These are phyloP conservation scores for Fusarium sp. DNA, from an alignment of 2,329 filamentous ascomycete genomes.

Conservation along the genomic window DNA sequence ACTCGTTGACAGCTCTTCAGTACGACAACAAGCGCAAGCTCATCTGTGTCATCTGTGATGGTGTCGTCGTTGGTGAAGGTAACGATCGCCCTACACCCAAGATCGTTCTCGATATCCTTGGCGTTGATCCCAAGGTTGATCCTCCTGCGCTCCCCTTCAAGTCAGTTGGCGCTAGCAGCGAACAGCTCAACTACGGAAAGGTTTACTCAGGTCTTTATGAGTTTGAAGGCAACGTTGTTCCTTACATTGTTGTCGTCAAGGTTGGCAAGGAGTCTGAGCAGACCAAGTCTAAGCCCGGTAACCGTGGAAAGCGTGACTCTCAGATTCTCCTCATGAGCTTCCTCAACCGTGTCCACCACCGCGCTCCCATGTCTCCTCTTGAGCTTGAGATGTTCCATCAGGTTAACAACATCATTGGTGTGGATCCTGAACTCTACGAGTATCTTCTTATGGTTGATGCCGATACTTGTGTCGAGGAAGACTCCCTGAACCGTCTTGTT, in stretches of 20 bases:
- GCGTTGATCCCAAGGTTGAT: conserved; percentile 96
- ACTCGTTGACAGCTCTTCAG: conserved; percentile 92
- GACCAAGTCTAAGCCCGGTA: conserved; percentile 89
- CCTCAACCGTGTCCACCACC: conserved; percentile 96
- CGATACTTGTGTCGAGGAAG: conserved; percentile 92
- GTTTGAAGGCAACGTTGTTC: conserved; percentile 96
- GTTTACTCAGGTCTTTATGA: conserved; percentile 98
- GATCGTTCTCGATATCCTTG: conserved; percentile 96
- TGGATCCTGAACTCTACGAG: conserved; percentile 96
- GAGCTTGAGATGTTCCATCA: conserved; percentile 99
- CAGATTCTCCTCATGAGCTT: conserved; percentile 97
- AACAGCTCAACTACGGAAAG: conserved; percentile 98
- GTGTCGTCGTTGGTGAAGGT: conserved; percentile 94
- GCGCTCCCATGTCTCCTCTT: conserved; percentile 91
- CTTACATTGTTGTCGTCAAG: conserved; percentile 95
- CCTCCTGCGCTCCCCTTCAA: conserved; percentile 95
- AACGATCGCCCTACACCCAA: conserved; percentile 98
- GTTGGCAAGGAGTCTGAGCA: conserved; percentile 97
- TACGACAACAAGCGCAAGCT: conserved; percentile 99
- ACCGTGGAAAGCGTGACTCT: conserved; percentile 98
- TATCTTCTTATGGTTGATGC: conserved; percentile 98
- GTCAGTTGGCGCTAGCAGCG: conserved; percentile 86
- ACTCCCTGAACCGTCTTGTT: conserved; percentile 91
- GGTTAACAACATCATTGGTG: conserved; percentile 98
- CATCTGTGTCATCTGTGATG: conserved; percentile 95